Evolutionary conservation across 805 yeast genomes (phyloP).

Genomic region (Ogataea paradorogensis): DNA sequence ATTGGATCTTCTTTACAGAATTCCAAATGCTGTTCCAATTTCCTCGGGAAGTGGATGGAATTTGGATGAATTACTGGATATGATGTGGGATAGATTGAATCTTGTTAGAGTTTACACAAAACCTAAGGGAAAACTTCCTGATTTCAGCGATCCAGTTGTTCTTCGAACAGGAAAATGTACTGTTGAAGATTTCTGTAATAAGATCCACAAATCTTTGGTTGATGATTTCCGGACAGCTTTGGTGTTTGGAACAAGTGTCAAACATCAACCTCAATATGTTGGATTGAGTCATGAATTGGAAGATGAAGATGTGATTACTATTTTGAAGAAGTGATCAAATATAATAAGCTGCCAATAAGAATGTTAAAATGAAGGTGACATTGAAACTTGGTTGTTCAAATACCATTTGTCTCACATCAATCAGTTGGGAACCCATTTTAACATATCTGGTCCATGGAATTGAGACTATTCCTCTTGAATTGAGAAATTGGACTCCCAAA

Average conservation of each 20-base stretch:
- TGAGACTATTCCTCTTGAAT: slow-evolving; percentile 49
- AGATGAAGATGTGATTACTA: slow-evolving; percentile 97
- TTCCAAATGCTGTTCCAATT: slow-evolving; percentile 96
- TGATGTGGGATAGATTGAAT: slow-evolving; percentile 92
- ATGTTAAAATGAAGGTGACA: slow-evolving; percentile 50
- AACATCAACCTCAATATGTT: slow-evolving; percentile 96
- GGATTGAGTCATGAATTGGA: slow-evolving; percentile 80
- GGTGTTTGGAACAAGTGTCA: slow-evolving; percentile 91
- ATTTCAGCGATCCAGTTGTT: slow-evolving; percentile 92
- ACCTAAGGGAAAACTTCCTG: slow-evolving; percentile 93
- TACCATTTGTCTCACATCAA: slow-evolving; percentile 49
- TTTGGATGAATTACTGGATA: slow-evolving; percentile 86
- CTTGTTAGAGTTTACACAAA: slow-evolving; percentile 95
- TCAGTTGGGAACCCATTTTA: slow-evolving; percentile 35
- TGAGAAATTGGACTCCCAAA: slow-evolving; percentile 49
- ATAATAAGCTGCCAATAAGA: slow-evolving; percentile 59
- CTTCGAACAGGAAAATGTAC: slow-evolving; percentile 76
- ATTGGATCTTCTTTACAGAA: slow-evolving; percentile 81
- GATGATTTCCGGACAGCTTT: slow-evolving; percentile 91
- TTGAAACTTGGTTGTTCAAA: slow-evolving; percentile 63
- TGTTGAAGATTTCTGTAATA: slow-evolving; percentile 94
- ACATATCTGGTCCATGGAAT: slow-evolving; percentile 40
- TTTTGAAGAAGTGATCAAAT: slow-evolving; percentile 60
- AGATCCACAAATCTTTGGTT: slow-evolving; percentile 90
- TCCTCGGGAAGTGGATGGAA: slow-evolving; percentile 97